Percentiles rank a stretch among this genome's conserved stretches.
Conservation (phyloP, 768 basidiomycete genomes). For the Auricularia sp. region DNA sequence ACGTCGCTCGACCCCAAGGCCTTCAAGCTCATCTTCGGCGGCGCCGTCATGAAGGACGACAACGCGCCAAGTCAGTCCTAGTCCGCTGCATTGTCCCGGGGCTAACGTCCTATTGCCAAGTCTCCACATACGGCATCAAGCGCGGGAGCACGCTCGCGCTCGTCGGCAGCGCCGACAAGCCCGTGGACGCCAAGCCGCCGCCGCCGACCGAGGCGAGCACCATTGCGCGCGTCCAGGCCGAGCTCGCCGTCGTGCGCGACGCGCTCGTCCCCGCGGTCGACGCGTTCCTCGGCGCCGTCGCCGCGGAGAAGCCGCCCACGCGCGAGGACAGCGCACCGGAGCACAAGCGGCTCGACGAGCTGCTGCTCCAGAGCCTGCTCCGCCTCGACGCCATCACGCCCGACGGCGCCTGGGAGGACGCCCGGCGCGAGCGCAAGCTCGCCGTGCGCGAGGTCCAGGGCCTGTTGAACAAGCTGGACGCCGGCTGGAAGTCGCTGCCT, state of each 20-base stretch:
- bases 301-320: conserved; percentile 12
- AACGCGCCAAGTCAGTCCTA: conserved; percentile 43
- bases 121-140: conserved; percentile 67
- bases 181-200: conserved; percentile 15
- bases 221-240: conserved; percentile 45
- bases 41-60: conserved; percentile 86
- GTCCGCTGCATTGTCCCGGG: conserved; percentile 4
- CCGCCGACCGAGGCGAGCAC: conserved; percentile 34
- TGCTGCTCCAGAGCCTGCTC: conserved; percentile 79
- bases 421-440: conserved; percentile 70
- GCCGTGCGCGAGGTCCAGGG: conserved; percentile 82
- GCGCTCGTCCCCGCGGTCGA: conserved; percentile 50
- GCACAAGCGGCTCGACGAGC: conserved; percentile 60
- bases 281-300: conserved; percentile 37
- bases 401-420: conserved; percentile 66
- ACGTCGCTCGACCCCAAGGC: conserved; percentile 59
- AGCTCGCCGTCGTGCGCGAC: conserved; percentile 40
- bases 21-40: conserved; percentile 85
- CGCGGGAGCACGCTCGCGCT: conserved; percentile 62
- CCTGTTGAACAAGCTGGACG: conserved; percentile 71
- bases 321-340: conserved; percentile 27
- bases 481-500: conserved; percentile 40
- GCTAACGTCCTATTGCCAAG: conserved; percentile 21
- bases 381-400: conserved; percentile 74
- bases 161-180: conserved; percentile 39